These are phyloP conservation scores for Xylaria arbuscula DNA, from an alignment of 2,329 filamentous ascomycete species.

Conservation along the genomic window DNA sequence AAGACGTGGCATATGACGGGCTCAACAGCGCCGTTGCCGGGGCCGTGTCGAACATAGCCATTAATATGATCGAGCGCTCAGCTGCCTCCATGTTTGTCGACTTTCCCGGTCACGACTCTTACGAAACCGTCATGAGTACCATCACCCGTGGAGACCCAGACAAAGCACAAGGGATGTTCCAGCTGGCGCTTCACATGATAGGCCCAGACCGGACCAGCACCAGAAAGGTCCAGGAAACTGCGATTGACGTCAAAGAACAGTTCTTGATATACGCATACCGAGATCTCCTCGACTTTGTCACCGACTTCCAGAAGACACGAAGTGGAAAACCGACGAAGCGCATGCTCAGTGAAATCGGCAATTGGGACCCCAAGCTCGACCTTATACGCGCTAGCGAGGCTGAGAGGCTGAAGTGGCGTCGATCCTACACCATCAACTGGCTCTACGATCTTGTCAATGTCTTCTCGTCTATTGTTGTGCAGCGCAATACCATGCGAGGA, in stretches of 20 bases:
- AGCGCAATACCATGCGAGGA: conserved; percentile 52
- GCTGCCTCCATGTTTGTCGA: conserved; percentile 56
- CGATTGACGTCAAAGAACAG: conserved; percentile 57
- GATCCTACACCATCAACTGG: conserved; percentile 62
- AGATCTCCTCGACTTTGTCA: conserved; percentile 58
- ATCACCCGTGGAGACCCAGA: conserved; percentile 54
- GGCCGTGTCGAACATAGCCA: conserved; percentile 55
- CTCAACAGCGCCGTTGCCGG: conserved; percentile 61
- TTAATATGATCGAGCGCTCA: conserved; percentile 55
- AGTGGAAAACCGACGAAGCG: conserved; percentile 59
- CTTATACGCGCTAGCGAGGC: conserved; percentile 53
- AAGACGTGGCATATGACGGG: conserved; percentile 56
- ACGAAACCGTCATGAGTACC: conserved; percentile 55
- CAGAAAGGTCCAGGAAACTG: conserved; percentile 39
- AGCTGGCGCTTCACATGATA: conserved; percentile 33
- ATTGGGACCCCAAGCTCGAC: conserved; percentile 58
- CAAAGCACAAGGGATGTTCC: conserved; percentile 47
- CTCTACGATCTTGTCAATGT: conserved; percentile 63
- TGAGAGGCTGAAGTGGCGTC: conserved; percentile 59
- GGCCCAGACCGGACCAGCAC: conserved; percentile 31
- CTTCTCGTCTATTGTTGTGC: conserved; percentile 55
- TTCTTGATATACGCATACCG: conserved; percentile 57
- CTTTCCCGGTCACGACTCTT: conserved; percentile 59
- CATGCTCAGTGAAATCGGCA: conserved; percentile 53
- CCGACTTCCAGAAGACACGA: conserved; percentile 58